These are phyloP conservation scores for Geosmithia flava DNA, from an alignment of 2,329 filamentous ascomycete genomes.

Conservation along the genomic window DNA sequence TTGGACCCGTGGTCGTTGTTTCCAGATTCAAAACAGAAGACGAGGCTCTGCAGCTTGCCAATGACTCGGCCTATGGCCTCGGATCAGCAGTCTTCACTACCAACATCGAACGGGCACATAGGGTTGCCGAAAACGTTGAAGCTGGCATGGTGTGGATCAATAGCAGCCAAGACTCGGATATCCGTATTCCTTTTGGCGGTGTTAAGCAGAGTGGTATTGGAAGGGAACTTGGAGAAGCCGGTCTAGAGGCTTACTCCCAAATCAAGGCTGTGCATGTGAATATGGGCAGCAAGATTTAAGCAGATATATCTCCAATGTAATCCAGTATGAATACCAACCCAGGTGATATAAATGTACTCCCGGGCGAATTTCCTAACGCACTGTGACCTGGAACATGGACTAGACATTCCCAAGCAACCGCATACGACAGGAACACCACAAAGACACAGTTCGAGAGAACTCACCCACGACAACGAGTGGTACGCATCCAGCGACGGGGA, in stretches of 20 bases:
- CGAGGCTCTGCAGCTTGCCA: constrained; percentile 10
- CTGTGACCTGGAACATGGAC: too few species aligned
- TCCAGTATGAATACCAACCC: too few species aligned
- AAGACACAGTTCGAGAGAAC: too few species aligned
- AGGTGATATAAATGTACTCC: too few species aligned
- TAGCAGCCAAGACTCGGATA: constrained; percentile 10
- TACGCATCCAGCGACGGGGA: too few species aligned
- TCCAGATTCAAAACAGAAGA: constrained; percentile 9
- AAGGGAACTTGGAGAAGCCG: constrained; percentile 30
- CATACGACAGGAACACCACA: too few species aligned
- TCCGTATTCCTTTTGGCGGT: constrained; percentile 19
- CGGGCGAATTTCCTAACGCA: too few species aligned
- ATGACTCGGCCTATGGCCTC: constrained; percentile 35
- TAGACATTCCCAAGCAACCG: too few species aligned
- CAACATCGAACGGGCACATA: constrained; percentile 26
- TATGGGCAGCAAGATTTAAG: constrained; percentile 6
- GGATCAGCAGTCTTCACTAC: constrained; percentile 40
- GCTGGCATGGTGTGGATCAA: constrained; percentile 30
- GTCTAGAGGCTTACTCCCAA: constrained; percentile 23
- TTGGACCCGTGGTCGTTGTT: constrained; percentile 12
- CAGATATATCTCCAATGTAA: constrained; percentile 2
- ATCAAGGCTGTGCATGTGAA: constrained; percentile 19
- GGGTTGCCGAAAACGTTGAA: constrained; percentile 32
- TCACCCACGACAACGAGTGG: too few species aligned
- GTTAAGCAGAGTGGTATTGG: constrained; percentile 50